A percentile compares a stretch with the other conserved stretches of the same genome.
phyloP scores from a whole-genome alignment of 768 basidiomycete species.

The Tricholoma sp. region DNA sequence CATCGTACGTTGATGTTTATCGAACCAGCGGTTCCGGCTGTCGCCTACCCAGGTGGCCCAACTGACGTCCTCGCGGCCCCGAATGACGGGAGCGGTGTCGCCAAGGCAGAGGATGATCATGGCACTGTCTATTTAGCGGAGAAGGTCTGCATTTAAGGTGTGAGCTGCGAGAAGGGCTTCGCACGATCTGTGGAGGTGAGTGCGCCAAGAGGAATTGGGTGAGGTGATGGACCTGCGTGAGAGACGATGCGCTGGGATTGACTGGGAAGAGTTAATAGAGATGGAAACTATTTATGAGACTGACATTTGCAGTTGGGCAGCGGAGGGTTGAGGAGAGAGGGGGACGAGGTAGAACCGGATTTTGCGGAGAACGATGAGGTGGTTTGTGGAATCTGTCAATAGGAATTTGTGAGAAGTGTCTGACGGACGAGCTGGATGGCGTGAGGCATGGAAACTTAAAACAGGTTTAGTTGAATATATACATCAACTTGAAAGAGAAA shows the following conservation, averaged over 20 bases:
- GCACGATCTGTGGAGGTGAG: slow-evolving; percentile 84
- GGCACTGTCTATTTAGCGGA: slow-evolving; percentile 83
- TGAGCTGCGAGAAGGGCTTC: slow-evolving; percentile 52
- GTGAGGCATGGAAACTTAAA: slow-evolving; percentile 81
- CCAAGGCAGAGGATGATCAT: slow-evolving; percentile 87
- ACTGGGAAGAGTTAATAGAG: slow-evolving; percentile 23
- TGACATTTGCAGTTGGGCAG: not conserved
- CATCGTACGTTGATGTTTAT: slow-evolving; percentile 87
- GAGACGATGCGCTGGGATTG: slow-evolving; percentile 69
- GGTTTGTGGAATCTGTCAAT: slow-evolving; percentile 71
- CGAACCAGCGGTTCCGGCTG: slow-evolving; percentile 88
- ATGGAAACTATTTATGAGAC: not conserved
- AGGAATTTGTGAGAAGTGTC: slow-evolving; percentile 78
- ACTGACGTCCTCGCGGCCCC: slow-evolving; percentile 74
- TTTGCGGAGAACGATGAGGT: slow-evolving; percentile 87
- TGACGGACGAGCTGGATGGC: slow-evolving; percentile 77
- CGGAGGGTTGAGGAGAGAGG: not conserved
- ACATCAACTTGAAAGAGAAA: not conserved
- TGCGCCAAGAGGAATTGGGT: slow-evolving; percentile 60
- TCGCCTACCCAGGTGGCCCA: slow-evolving; percentile 87
- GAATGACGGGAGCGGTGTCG: slow-evolving; percentile 74
- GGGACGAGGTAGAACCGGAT: slow-evolving; percentile 67
- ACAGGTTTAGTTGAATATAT: no score
- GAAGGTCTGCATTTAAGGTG: slow-evolving; percentile 49
- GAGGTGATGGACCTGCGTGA: slow-evolving; percentile 44